Conservation (phyloP, 2,329 filamentous ascomycete genomes). For the Xylariaceae sp. region DNA sequence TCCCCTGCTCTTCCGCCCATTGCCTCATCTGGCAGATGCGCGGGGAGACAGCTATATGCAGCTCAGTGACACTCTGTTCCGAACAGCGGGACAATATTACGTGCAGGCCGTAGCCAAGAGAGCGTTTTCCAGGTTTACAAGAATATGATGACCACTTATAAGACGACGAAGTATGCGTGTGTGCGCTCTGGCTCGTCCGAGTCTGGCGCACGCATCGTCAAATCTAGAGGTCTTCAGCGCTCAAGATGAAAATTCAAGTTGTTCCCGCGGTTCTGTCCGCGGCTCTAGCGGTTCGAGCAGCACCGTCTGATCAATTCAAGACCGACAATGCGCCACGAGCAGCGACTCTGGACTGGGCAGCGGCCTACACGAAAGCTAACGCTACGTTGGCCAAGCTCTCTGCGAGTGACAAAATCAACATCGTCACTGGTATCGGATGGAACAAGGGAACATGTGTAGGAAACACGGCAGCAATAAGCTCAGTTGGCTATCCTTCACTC, state of each 20-base stretch:
- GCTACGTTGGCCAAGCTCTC: slow-evolving; percentile 65
- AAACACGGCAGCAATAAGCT: slow-evolving; percentile 53
- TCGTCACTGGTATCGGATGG: slow-evolving; percentile 77
- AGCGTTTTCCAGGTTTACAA: slow-evolving; percentile 3
- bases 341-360: slow-evolving; percentile 48
- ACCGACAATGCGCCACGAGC: slow-evolving; percentile 4
- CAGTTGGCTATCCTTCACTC: slow-evolving; percentile 64
- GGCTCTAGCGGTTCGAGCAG: slow-evolving; percentile 13
- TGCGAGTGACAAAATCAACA: slow-evolving; percentile 70
- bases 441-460: slow-evolving; percentile 65
- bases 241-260: slow-evolving; percentile 11
- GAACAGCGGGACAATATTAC: slow-evolving; percentile 13
- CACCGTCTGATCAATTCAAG: slow-evolving; percentile 5
- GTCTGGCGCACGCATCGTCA: too few relatives aligned
- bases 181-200: too few relatives aligned
- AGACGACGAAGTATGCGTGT: too few relatives aligned
- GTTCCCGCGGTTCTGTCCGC: slow-evolving; percentile 15
- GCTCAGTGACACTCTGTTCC: slow-evolving; percentile 1
- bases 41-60: slow-evolving; percentile 9
- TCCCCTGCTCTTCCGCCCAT: slow-evolving; percentile 25
- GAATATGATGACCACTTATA: slow-evolving; percentile 10
- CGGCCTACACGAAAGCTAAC: slow-evolving; percentile 67
- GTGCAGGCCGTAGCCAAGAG: slow-evolving; percentile 8
- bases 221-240: too few relatives aligned
- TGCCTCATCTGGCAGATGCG: slow-evolving; percentile 23